Evolutionary conservation across 768 basidiomycete species (phyloP).

Genomic region (Mycena capillaripes): DNA sequence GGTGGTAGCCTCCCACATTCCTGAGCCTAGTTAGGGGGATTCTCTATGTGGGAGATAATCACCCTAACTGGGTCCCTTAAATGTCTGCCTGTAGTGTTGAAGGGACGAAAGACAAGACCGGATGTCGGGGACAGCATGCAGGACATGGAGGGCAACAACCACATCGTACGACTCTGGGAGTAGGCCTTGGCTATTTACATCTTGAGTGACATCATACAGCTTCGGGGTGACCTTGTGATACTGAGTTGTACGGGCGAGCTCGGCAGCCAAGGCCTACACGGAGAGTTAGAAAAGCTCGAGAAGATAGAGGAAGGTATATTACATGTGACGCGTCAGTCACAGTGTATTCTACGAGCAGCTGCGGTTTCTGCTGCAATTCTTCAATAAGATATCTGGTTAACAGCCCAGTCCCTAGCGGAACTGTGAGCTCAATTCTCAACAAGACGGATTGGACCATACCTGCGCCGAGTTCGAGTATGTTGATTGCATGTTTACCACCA

Average conservation of each 20-base stretch:
- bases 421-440: neutral
- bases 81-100: too few species aligned
- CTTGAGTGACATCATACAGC: constrained; percentile 8
- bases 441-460: neutral
- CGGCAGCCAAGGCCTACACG: neutral
- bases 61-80: too few species aligned
- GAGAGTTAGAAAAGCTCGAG: neutral
- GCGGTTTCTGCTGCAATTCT: neutral
- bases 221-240: constrained; percentile 7
- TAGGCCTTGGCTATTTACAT: neutral
- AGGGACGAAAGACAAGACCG: neutral
- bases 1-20: too few species aligned
- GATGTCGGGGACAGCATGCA: constrained; percentile 7
- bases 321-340: constrained; percentile 19
- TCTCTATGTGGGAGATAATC: too few species aligned
- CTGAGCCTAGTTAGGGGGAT: too few species aligned
- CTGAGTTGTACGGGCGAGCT: neutral
- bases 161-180: neutral
- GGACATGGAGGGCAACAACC: constrained; percentile 11
- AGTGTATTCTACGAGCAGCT: constrained; percentile 12
- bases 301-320: too few species aligned
- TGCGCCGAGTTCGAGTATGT: constrained; percentile 23
- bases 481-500: neutral
- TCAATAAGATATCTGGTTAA: constrained; percentile 9
- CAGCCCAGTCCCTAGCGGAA: constrained; percentile 6